Percentiles rank a stretch among this genome's conserved stretches.
Evolutionary conservation across 768 basidiomycete species (phyloP).

Genomic region (Suillus fuscotomentosus): DNA sequence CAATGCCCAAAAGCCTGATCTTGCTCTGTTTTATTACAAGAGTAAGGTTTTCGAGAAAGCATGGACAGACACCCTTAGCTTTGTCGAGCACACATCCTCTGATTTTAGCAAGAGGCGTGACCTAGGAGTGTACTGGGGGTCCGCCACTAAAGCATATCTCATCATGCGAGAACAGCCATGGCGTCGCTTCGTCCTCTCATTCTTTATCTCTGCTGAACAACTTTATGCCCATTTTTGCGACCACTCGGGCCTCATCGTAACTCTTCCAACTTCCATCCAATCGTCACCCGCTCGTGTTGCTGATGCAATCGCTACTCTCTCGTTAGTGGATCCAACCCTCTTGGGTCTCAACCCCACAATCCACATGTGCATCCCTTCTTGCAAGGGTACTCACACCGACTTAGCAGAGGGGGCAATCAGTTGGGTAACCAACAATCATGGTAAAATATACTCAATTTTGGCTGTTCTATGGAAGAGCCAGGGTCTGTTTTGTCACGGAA

Average conservation of each 20-base stretch:
- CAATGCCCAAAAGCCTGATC: not conserved
- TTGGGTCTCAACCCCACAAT: not conserved
- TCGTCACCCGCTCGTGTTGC: not conserved
- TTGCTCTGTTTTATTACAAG: not conserved
- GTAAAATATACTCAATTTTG: not conserved
- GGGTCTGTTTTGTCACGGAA: not conserved
- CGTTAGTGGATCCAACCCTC: not conserved
- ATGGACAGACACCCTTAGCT: not conserved
- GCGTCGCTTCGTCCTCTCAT: not conserved
- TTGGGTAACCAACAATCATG: not conserved
- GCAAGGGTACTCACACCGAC: not conserved
- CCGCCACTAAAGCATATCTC: not conserved
- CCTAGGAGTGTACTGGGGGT: not conserved
- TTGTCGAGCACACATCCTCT: not conserved
- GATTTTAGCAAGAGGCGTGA: not conserved
- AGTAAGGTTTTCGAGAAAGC: not conserved
- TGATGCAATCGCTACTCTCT: not conserved
- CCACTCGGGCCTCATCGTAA: not conserved
- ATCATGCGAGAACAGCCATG: not conserved
- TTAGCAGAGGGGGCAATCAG: not conserved
- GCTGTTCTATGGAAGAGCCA: not conserved
- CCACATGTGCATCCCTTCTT: not conserved
- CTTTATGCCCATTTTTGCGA: not conserved
- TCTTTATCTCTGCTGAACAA: not conserved
- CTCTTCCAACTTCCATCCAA: not conserved